Percentiles rank a stretch among this genome's conserved stretches.
These are phyloP conservation scores for Talaromyces adpressus DNA, from an alignment of 495 filamentous ascomycete genomes.

Conservation along the genomic window DNA sequence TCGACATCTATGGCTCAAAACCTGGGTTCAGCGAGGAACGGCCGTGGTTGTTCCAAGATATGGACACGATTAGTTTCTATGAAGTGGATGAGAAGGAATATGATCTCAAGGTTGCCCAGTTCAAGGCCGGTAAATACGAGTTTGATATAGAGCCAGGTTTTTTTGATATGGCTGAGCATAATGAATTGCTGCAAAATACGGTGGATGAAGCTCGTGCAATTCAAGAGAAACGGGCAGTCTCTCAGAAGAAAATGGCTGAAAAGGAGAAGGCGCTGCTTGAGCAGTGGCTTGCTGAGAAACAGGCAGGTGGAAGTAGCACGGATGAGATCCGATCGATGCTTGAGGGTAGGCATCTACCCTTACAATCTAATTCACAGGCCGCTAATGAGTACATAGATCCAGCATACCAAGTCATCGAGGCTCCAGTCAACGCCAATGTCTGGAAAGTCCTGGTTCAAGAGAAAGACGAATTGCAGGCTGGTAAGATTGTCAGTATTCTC, in stretches of 20 bases:
- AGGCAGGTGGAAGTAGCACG: constrained; percentile 30
- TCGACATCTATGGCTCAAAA: constrained; percentile 47
- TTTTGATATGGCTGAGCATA: constrained; percentile 50
- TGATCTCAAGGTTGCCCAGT: constrained; percentile 28
- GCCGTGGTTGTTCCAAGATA: constrained; percentile 52
- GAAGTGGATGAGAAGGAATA: constrained; percentile 44
- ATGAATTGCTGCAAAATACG: constrained; percentile 31
- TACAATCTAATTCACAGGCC: neutral
- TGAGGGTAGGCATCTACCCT: constrained; percentile 21
- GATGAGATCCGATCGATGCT: constrained; percentile 34
- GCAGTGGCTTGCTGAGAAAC: constrained; percentile 42
- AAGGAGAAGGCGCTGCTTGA: constrained; percentile 36
- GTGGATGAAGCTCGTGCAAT: constrained; percentile 35
- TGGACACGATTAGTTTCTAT: constrained; percentile 51
- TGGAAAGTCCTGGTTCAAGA: constrained; percentile 49
- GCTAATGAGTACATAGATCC: constrained; percentile 25
- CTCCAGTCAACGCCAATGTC: constrained; percentile 47
- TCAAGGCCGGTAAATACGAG: constrained; percentile 39
- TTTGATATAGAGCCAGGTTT: constrained; percentile 38
- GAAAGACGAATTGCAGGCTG: constrained; percentile 27
- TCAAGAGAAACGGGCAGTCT: constrained; percentile 29
- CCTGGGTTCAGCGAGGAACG: constrained; percentile 31
- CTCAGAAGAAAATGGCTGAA: constrained; percentile 39
- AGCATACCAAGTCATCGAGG: constrained; percentile 31
- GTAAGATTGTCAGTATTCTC: constrained; percentile 32